Evolutionary conservation across 257 asterid species (phyloP), one percentile per base, ranked within the genome.

Genomic region (Penstemon davidsonii): DNA sequence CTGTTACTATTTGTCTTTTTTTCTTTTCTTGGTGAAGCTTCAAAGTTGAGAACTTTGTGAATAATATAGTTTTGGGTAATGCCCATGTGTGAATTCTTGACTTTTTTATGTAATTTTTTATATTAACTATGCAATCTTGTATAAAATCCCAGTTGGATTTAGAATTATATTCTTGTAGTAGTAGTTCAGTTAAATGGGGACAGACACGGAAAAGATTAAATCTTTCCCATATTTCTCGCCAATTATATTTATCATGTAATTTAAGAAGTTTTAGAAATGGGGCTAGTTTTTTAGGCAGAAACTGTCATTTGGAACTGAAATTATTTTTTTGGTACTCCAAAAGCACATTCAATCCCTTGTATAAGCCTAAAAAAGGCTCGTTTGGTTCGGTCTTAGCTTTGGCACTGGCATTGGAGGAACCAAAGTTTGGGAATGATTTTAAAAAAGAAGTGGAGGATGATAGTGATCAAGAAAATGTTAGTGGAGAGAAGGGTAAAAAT

Each of bases 381-480:
- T 56, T 76, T 64, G 85, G 80, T 9, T 71, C 86, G 4, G 71
- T 85, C 42, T 74, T 69, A 66, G 86, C 95, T 15, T 74, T 85
- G 46, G 45, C 86, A 8, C 76, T 79, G 82, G 84, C 84, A 3
- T 64, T 80, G 81, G 93, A 83, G 62, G 96, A 82, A 41, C 77
- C 74, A 9, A 68, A 74, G 10, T 65, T 79, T 45, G 86, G 78
- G 6, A 62, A 73, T n/a, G 79, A 73, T 63, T 68, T 62, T 60
- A 15, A 72, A 1, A 79, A 64, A 25, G 2, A 25, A 25, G 33
- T 12, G n/a, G 50, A 72, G 25, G 61, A 69, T 66, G 65, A 55
- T 12, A 39, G 8, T 57, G 57, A 68, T 77, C n/a, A 13, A 1
- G 33, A 25, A 25, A 2, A 25, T 2, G 33, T 25, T 25, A 25